Evolutionary conservation across 2,329 filamentous ascomycete species (phyloP).

Genomic region (Ophiostoma angusticollis): DNA sequence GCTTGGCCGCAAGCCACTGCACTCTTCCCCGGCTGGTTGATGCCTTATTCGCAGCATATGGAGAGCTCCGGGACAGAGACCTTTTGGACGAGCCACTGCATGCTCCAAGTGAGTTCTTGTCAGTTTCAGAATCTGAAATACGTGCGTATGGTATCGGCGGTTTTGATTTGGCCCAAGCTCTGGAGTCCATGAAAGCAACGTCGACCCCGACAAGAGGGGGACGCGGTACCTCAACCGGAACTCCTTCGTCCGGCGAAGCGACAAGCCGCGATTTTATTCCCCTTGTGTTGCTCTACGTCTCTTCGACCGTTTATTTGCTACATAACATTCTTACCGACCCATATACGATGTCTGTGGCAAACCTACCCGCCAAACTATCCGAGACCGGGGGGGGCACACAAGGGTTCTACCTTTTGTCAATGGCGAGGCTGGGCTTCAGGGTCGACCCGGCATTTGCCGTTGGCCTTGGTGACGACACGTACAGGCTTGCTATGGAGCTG

Average conservation of each 20-base stretch:
- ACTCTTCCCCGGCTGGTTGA: constrained; percentile 60
- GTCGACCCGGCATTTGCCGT: constrained; percentile 54
- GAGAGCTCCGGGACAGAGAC: constrained; percentile 9
- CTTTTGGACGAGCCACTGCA: constrained; percentile 7
- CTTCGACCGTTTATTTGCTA: constrained; percentile 35
- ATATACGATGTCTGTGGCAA: constrained; percentile 30
- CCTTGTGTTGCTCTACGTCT: constrained; percentile 33
- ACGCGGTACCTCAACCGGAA: background rate
- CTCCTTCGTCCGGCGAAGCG: background rate
- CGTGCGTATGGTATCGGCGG: constrained; percentile 12
- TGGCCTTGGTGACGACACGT: constrained; percentile 45
- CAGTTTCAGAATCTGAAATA: constrained; percentile 1
- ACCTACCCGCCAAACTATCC: constrained; percentile 60
- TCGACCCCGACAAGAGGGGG: background rate
- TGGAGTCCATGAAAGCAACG: background rate
- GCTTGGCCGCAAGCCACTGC: constrained; percentile 55
- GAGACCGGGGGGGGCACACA: constrained; percentile 61
- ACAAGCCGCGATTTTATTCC: background rate
- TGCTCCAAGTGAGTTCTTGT: background rate
- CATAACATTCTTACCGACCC: constrained; percentile 40
- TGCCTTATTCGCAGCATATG: constrained; percentile 10
- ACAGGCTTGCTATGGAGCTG: constrained; percentile 69
- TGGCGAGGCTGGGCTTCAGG: constrained; percentile 70
- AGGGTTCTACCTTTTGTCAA: constrained; percentile 59
- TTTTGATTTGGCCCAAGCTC: constrained; percentile 6